Evolutionary conservation across 2,329 filamentous ascomycete species (phyloP), one percentile per base, ranked within the genome.

Genomic region (Phialophora tarda): DNA sequence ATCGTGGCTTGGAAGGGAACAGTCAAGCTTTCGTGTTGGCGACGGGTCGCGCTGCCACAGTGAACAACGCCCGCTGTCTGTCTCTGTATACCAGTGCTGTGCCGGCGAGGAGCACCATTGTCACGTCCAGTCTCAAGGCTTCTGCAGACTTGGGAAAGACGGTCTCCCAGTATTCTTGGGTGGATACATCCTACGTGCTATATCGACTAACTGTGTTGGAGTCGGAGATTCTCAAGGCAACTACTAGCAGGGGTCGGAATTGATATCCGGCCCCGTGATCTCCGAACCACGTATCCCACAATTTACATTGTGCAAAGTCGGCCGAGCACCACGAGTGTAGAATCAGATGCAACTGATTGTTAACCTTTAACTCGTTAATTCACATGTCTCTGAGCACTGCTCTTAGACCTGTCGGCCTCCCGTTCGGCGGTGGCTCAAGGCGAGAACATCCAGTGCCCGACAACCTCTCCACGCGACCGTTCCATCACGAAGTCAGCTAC

Each of bases 401-500:
- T 7, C 56, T 70, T 17, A 63, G 68, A 34, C 68, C 68, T 4
- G 66, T 65, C 21, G 57, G 38, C 11, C 61, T 68, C 2, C 63
- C 66, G 11, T 66, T 68, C 28, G 63, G 63, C 32, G 63, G 59
- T 50, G 66, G 66, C 32, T n/a, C 57, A 47, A 63, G 58, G 21
- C 66, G 63, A 53, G 66, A 68, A 23, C 51, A 51, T 32, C 11
- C 50, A 10, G 30, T 32, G 2, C 12, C 38, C 24, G 63, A 68
- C 30, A 54, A 34, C 30, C 24, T 50, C 8, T 50, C 56, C 17
- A 41, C 64, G 41, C 67, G 62, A 30, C 63, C 67, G 3, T 69
- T 73, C 53, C 67, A 69, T 10, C 65, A 72, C 57, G 64, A 71
- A 53, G 63, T 70, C 44, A 73, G 74, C 26, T 73, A 77, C n/a